Base-by-base conservation (phyloP, 805 yeast genomes). In the Kluyveromyces lactis region DNA sequence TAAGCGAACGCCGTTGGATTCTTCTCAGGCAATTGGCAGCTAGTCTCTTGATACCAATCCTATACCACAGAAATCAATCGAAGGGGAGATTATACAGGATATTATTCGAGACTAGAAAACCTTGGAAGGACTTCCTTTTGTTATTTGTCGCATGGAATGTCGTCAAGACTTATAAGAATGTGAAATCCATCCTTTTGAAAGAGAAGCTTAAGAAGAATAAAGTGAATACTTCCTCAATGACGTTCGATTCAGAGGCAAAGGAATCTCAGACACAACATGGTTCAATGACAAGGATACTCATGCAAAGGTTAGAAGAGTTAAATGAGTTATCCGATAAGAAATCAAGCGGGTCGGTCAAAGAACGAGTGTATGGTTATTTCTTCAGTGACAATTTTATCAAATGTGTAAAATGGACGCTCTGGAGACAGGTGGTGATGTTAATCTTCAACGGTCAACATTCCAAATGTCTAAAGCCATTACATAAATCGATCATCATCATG, bases 401-500 rank as follows among this genome's bases (percentile, higher is more conserved):
- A 9, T 41, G 54, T 28, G 16, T 55, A 4, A 50, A 51, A 45
- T 55, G 60, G 60, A 40, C 57, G 3, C 27, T 52, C 2, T 54
- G 59, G 60, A 47, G 57, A 31, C 55, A 51, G 32, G 33, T 51
- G 5, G 37, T 49, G 2, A 37, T 36, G 42, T 23, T 33, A 17
- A 29, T 46, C 15, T 37, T 42, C 17, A 16, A 17, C 26, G 37
- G 36, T 18, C 16, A 32, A 7, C 27, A 21, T 15, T 13, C 19
- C 4, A 18, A 19, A 17, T 32, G 52, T 34, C 31, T 42, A 26
- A 34, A 35, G 24, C 34, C 44, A 12, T 19, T 48, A 32, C 45
- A 39, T 43, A 48, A 49, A 27, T 49, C 53, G 4, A 31, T 49
- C 3, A 41, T 51, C 4, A 34, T 53, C 31, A 45, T 53, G 46